A percentile compares a stretch with the other conserved stretches of the same genome.
These are phyloP conservation scores for Capsicum rhomboideum DNA, from an alignment of 257 asterid species.

Conservation along the genomic window DNA sequence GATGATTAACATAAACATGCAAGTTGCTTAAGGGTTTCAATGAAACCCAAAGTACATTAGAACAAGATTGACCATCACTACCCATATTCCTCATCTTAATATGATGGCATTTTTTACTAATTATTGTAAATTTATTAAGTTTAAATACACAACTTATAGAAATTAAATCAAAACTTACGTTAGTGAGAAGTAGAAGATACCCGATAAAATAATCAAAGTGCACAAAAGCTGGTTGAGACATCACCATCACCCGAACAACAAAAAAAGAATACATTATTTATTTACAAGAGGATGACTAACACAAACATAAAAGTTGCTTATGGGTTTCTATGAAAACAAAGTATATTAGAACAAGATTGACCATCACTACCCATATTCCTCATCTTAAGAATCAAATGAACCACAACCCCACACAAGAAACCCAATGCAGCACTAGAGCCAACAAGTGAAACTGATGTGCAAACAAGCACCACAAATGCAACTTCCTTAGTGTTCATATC, in stretches of 20 bases:
- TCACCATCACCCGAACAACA: background rate
- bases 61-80: slow-evolving; percentile 19
- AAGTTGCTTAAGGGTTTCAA: slow-evolving; percentile 4
- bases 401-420: slow-evolving; percentile 57
- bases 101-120: no score
- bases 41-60: slow-evolving; percentile 18
- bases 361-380: slow-evolving; percentile 30
- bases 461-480: slow-evolving; percentile 66
- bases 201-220: no score
- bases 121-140: no score
- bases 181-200: no score
- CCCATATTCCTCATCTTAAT: slow-evolving; percentile 34
- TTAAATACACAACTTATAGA: no score
- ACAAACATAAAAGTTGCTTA: background rate
- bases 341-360: slow-evolving; percentile 11
- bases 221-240: background rate
- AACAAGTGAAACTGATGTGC: slow-evolving; percentile 60
- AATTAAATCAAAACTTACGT: no score
- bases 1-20: background rate
- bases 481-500: slow-evolving; percentile 68
- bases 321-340: slow-evolving; percentile 19
- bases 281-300: background rate
- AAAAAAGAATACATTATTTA: background rate
- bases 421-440: slow-evolving; percentile 78
- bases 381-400: slow-evolving; percentile 40